Evolutionary conservation across 108 stramenopile genomes (phyloP), one percentile per base, ranked within the genome.

Genomic region (Nitzschia sp.): DNA sequence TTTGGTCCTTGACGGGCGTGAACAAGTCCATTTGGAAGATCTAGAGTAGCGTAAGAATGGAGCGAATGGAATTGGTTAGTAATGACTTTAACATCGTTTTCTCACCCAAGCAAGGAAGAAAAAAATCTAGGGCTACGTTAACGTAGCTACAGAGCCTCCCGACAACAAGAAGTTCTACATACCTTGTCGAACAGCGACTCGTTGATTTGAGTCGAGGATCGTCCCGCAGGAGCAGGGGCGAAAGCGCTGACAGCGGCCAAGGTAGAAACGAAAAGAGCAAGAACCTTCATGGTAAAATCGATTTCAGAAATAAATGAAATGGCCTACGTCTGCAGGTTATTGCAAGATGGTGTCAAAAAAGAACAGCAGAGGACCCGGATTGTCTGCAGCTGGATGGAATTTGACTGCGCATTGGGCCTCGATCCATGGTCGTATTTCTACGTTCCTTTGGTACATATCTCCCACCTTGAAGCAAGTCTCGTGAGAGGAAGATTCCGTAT

Each of bases 11-110:
- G 36, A 74, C 69, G 38, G 86, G 87, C 25, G 80, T 81, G 53
- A 71, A 93, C 9, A 93, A 81, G 61, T 93, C 92, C 77, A 93
- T 71, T 69, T 78, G 76, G 63, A 85, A 76, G 70, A 93, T 71
- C 65, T 77, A 38, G 58, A 32, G 21, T 17, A 28, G 5, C 48
- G 31, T 17, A 27, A 47, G 6, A n/a, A n/a, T n/a, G 4, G 29
- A 58, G 29, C 11, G 27, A 30, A 58, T 22, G 58, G 53, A 54
- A 11, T 13, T 11, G 11, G 53, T 23, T 54, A 11, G n/a, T 23
- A 19, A 54, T 11, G 11, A 21, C 9, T n/a, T 22, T 21, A 33
- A n/a, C 13, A 31, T 34, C 58, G 29, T n/a, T n/a, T n/a, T n/a
- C n/a, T n/a, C n/a, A n/a, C n/a, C n/a, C n/a, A n/a, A n/a, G n/a